Evolutionary conservation across 169 alveolate species (phyloP), one percentile per base, ranked within the genome.

Genomic region (Plasmodium gaboni): DNA sequence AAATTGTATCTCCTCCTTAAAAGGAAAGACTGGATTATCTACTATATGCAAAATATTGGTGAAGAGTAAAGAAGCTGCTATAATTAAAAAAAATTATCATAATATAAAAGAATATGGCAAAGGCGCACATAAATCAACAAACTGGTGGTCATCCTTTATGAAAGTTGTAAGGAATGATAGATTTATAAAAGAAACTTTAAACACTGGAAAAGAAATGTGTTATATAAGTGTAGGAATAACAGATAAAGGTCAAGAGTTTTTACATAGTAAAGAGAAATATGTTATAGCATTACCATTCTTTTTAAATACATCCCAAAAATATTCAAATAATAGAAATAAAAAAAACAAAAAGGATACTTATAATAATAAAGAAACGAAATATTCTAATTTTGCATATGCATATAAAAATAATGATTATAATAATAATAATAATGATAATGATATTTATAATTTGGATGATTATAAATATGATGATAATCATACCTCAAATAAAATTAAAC

Each of bases 81-180:
- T 85, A 26, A 32, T 85, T 22, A 85, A 85, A 60, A 85, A 85
- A 3, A 55, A 65, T n/a, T 85, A 85, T 59, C 92, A 85, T 28
- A 71, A 57, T 44, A 46, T 85, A 12, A 71, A 85, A 38, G 92
- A 70, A 10, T 85, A 85, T 85, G 92, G 92, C 0, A 71, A 71
- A 44, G 92, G 92, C 10, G 42, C 9, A 38, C 85, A 85, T 38
- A 57, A 48, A 55, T 13, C 87, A 1, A 60, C 87, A 8, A 28
- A 12, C 2, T 85, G 92, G 92, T 85, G 92, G 92, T 85, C 92
- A 3, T 61, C 87, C 15, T 65, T 85, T 70, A 59, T 85, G 44
- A 85, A 85, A 70, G 72, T 85, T 2, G 85, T 68, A 5, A 68
- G 92, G n/a, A 85, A 85, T 59, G 92, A 85, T 60, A 55, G 68